A percentile compares a stretch with the other conserved stretches of the same genome.
Conservation (phyloP, 2,329 filamentous ascomycete species). For the Thelonectria rubi region DNA sequence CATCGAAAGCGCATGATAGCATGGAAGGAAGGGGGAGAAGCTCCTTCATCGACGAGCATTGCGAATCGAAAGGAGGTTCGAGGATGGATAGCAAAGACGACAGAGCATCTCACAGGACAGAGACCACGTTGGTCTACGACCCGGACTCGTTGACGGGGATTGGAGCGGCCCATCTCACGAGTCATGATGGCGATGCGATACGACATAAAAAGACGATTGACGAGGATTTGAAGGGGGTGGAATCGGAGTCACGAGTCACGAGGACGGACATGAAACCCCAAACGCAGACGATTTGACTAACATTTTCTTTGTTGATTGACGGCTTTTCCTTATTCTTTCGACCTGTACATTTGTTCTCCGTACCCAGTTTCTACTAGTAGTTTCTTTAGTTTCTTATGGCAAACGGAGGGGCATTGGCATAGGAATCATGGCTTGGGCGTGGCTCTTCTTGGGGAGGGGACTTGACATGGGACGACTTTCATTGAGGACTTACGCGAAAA, state of each 20-base stretch:
- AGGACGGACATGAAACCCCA: conserved; percentile 26
- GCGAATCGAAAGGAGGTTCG: neutral
- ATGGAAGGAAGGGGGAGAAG: conserved; percentile 1
- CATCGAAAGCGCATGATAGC: conserved; percentile 13
- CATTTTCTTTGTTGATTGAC: conserved; percentile 23
- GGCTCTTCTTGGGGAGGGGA: neutral
- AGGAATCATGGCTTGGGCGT: conserved; percentile 23
- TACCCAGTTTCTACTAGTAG: conserved; percentile 5
- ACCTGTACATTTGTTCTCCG: conserved; percentile 33
- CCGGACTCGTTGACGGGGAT: conserved; percentile 18
- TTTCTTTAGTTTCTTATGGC: conserved; percentile 25
- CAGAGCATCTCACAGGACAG: conserved; percentile 1
- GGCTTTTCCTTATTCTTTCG: conserved; percentile 10
- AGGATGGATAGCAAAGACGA: neutral
- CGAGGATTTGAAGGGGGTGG: conserved; percentile 27
- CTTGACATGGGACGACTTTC: neutral
- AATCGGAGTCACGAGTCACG: conserved; percentile 13
- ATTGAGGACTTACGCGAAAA: conserved; percentile 6
- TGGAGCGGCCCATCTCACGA: conserved; percentile 27
- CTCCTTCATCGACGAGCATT: neutral
- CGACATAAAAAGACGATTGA: conserved; percentile 34
- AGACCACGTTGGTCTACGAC: conserved; percentile 1
- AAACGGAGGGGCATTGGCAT: conserved; percentile 31
- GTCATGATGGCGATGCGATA: conserved; percentile 31
- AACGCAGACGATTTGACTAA: conserved; percentile 24